A percentile compares a stretch with the other conserved stretches of the same genome.
Conservation (phyloP, 2,329 filamentous ascomycete species). For the Phyllachora maydis region DNA sequence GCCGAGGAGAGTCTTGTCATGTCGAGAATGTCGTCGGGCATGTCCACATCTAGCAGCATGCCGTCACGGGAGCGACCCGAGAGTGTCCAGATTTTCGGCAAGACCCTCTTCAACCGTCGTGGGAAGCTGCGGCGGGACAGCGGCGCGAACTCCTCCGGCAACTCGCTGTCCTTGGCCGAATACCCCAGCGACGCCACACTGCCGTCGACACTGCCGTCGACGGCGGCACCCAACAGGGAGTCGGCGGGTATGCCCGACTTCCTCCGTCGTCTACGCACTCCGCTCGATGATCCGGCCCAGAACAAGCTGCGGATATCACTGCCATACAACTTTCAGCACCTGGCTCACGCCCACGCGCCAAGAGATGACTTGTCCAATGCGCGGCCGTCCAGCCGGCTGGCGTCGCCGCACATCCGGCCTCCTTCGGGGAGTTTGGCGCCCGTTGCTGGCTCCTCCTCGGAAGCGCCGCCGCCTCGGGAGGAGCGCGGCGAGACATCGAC, state of each 20-base stretch:
- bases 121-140: slow-evolving; percentile 29
- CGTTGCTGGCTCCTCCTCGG: slow-evolving; percentile 26
- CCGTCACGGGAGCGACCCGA: slow-evolving; percentile 32
- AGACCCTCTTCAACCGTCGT: slow-evolving; percentile 35
- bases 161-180: slow-evolving; percentile 26
- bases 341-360: slow-evolving; percentile 35
- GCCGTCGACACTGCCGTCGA: slow-evolving; percentile 8
- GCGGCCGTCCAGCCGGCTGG: slow-evolving; percentile 16
- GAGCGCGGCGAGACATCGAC: slow-evolving; percentile 4
- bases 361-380: slow-evolving; percentile 23
- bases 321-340: slow-evolving; percentile 47
- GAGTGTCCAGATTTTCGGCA: slow-evolving; percentile 36
- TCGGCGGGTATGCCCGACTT: too few relatives aligned
- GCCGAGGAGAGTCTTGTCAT: slow-evolving; percentile 24
- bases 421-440: too few relatives aligned
- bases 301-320: slow-evolving; percentile 34
- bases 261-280: too few relatives aligned
- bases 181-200: slow-evolving; percentile 5
- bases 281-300: too few relatives aligned
- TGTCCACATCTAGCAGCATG: slow-evolving; percentile 31
- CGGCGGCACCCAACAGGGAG: too few relatives aligned
- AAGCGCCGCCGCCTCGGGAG: slow-evolving; percentile 11
- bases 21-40: slow-evolving; percentile 33
- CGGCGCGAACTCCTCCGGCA: slow-evolving; percentile 23
- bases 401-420: too few relatives aligned